Evolutionary conservation across 768 basidiomycete genomes (phyloP), one percentile per base, ranked within the genome.

Genomic region (Neoboletus brunneissimus): DNA sequence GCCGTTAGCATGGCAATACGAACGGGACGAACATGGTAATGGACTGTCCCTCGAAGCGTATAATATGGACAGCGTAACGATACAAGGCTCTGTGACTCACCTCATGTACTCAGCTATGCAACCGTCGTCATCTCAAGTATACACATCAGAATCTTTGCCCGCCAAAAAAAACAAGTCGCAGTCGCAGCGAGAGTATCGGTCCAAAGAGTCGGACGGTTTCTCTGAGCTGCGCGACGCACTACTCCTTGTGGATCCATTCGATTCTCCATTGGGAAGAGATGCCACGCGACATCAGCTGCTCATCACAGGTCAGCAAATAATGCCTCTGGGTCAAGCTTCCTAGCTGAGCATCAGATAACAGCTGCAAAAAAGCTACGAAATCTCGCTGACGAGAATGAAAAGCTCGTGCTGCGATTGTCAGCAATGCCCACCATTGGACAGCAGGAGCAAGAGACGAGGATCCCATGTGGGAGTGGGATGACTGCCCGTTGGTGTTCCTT

Each of bases 331-430:
- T 54, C 0, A 34, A 37, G 6, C 48, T 1, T 25, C 13, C 35
- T 18, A 20, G 13, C 54, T 66, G 38, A 66, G 9, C 27, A 35
- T 53, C n/a, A 5, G 11, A 20, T n/a, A 23, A 59, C 40, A 50
- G 76, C 82, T 45, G 80, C 81, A 1, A 81, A 78, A 76, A 79
- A 83, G 68, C 77, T 81, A 78, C 56, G 64, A 48, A 52, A 59
- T 32, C 67, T 67, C 7, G 64, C 64, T 1, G 58, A 67, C 16
- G 64, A 67, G 35, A 67, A 67, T 43, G 54, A 69, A 61, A 52
- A 53, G 6, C 65, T 67, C 18, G 34, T 49, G 12, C 27, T 52
- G 13, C 47, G 16, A 31, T 10, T 69, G 38, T 67, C 64, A 41
- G 64, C 54, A 6, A 38, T 54, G n/a, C 48, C 60, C 29, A 42